A percentile compares a stretch with the other conserved stretches of the same genome.
Evolutionary conservation across 148 eudicot species (phyloP).

Genomic region (Persicaria tinctoria): DNA sequence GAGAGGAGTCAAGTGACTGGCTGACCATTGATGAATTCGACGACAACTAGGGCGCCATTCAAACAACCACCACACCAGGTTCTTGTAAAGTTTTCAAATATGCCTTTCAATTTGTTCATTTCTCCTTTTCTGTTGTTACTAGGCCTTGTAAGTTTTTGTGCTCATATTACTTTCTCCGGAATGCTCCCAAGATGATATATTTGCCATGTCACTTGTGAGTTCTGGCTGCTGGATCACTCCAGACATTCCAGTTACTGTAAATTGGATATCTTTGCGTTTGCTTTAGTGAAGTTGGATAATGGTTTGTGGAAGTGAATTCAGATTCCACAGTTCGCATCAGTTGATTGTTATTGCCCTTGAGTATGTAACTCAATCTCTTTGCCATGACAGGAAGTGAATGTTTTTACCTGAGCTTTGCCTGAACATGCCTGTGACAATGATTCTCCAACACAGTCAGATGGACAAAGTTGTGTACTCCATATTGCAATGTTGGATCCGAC

Average conservation of each 20-base stretch:
- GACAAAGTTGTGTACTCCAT: too few species aligned
- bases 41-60: slow-evolving; percentile 26
- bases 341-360: too few species aligned
- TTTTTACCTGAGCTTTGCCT: too few species aligned
- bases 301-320: not conserved
- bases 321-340: not conserved
- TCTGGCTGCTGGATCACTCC: not conserved
- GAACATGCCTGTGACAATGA: too few species aligned
- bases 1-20: slow-evolving; percentile 47
- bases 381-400: too few species aligned
- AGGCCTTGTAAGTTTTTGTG: not conserved
- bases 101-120: not conserved
- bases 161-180: not conserved
- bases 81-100: not conserved
- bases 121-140: not conserved
- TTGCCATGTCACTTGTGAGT: not conserved
- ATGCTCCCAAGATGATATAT: not conserved
- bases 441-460: too few species aligned
- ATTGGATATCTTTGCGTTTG: not conserved
- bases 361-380: too few species aligned
- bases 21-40: slow-evolving; percentile 58
- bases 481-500: too few species aligned
- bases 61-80: not conserved
- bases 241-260: not conserved
- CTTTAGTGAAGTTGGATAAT: not conserved